Evolutionary conservation across 225 moss, liverwort and hornwort genomes (phyloP), one percentile per base, ranked within the genome.

Genomic region (Bryoerythrophyllum caledonicum): DNA sequence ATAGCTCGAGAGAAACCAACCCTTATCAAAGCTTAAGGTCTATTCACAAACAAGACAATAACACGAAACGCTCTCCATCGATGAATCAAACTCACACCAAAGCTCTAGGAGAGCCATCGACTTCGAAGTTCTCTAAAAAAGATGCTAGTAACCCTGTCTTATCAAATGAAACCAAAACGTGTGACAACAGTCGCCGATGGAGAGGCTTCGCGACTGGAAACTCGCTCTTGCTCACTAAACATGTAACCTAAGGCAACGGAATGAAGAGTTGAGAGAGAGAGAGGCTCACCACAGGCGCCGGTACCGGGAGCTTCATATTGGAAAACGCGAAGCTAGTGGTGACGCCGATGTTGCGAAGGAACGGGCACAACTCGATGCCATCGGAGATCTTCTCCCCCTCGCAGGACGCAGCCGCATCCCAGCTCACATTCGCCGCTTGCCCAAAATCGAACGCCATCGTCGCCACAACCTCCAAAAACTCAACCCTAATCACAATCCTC

Each of bases 311-410:
- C 72, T 73, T 77, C 63, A 78, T 63, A 14, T 79, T 64, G 24
- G 86, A 74, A 43, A 84, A 86, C 60, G 70, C 73, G 67, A 77
- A 74, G 82, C 74, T 79, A 8, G 68, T 80, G 4, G 82, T 79
- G 10, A 83, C 56, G 10, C 75, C 86, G 17, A 89, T 72, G 71
- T 89, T 78, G 30, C 89, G 84, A 79, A 89, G 52, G 55, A 86
- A 89, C 65, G 89, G 89, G 52, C 89, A 89, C 59, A 77, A 23
- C 78, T 88, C 82, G 60, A 85, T 77, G n/a, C 82, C 87, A 7
- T 88, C 85, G 40, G 84, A 72, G 65, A 85, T 70, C 74, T 88
- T 88, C 23, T 88, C 88, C 32, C 3, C 32, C 52, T 85, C 81
- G 25, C 88, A 88, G n/a, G n/a, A n/a, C n/a, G n/a, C n/a, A 0